Evolutionary conservation across 768 basidiomycete species (phyloP).

Genomic region (Hortiboletus flavorubellus): DNA sequence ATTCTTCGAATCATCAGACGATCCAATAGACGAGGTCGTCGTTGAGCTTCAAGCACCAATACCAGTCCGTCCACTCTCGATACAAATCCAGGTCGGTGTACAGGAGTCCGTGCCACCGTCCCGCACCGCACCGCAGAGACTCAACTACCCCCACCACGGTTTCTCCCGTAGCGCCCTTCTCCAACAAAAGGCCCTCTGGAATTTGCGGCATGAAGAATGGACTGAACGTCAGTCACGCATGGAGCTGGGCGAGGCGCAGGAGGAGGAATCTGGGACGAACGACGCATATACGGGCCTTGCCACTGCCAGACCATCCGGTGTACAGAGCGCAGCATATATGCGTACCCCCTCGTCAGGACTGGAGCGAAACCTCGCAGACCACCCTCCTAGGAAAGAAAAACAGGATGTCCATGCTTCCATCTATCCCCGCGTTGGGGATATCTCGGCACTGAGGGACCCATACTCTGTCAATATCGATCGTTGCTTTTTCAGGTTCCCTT

Average conservation of each 20-base stretch:
- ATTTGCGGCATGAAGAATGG: slow-evolving; percentile 51
- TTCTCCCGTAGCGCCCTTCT: slow-evolving; percentile 58
- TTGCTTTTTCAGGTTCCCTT: slow-evolving; percentile 51
- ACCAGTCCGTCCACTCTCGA: slow-evolving; percentile 18
- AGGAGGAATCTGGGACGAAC: background rate
- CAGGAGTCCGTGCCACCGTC: slow-evolving; percentile 1
- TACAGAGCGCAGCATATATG: slow-evolving; percentile 13
- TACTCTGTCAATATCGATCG: slow-evolving; percentile 56
- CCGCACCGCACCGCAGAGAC: slow-evolving; percentile 32
- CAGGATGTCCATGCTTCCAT: slow-evolving; percentile 28
- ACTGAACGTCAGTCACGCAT: slow-evolving; percentile 32
- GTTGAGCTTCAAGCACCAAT: slow-evolving; percentile 19
- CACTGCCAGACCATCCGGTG: background rate
- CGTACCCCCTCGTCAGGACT: slow-evolving; percentile 27
- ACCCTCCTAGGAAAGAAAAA: slow-evolving; percentile 3
- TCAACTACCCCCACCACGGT: slow-evolving; percentile 54
- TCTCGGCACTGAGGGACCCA: slow-evolving; percentile 55
- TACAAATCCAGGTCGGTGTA: background rate
- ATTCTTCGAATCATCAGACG: slow-evolving; percentile 12
- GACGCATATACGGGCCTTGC: slow-evolving; percentile 31
- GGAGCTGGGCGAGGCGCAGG: slow-evolving; percentile 5
- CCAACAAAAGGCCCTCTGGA: slow-evolving; percentile 64
- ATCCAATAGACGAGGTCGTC: slow-evolving; percentile 15
- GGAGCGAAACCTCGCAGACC: slow-evolving; percentile 25
- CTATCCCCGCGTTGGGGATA: slow-evolving; percentile 63